A percentile compares a stretch with the other conserved stretches of the same genome.
phyloP scores from a whole-genome alignment of 805 yeast genomes.

The Teunomyces stri region DNA sequence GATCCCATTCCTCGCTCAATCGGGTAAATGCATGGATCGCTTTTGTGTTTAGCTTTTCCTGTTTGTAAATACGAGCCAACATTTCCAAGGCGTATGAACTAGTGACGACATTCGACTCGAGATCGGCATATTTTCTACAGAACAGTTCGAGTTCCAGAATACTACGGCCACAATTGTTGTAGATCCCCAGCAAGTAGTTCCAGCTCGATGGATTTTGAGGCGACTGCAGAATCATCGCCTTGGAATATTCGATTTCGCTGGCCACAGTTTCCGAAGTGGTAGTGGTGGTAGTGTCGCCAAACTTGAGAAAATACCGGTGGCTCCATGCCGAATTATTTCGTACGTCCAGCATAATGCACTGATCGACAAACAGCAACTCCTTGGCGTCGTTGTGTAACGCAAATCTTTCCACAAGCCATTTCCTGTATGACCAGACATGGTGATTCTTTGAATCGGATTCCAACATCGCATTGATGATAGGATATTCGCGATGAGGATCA shows the following conservation, averaged over 20 bases:
- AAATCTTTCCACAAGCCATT: conserved; percentile 72
- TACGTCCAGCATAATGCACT: conserved; percentile 57
- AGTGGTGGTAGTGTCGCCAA: conserved; percentile 17
- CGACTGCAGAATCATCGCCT: conserved; percentile 48
- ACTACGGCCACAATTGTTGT: conserved; percentile 21
- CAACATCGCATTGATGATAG: conserved; percentile 65
- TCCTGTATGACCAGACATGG: conserved; percentile 93
- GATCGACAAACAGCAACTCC: conserved; percentile 53
- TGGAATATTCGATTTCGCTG: conserved; percentile 55
- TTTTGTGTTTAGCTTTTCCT: conserved; percentile 23
- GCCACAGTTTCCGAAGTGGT: conserved; percentile 18
- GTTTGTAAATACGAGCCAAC: conserved; percentile 49
- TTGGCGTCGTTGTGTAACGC: conserved; percentile 38
- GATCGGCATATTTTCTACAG: conserved; percentile 40
- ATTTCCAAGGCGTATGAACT: conserved; percentile 67
- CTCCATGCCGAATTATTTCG: conserved; percentile 94
- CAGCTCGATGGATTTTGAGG: conserved; percentile 86
- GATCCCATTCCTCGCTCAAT: conserved; percentile 55
- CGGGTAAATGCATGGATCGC: conserved; percentile 48
- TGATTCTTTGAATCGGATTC: conserved; percentile 84
- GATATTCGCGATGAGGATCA: conserved; percentile 55
- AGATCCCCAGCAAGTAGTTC: conserved; percentile 74
- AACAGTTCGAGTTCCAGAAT: conserved; percentile 44
- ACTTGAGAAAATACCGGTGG: conserved; percentile 65
- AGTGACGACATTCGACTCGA: conserved; percentile 19